These are phyloP conservation scores for Ordospora pajunii DNA, from an alignment of 371 early-diverging fungal species.

Conservation along the genomic window DNA sequence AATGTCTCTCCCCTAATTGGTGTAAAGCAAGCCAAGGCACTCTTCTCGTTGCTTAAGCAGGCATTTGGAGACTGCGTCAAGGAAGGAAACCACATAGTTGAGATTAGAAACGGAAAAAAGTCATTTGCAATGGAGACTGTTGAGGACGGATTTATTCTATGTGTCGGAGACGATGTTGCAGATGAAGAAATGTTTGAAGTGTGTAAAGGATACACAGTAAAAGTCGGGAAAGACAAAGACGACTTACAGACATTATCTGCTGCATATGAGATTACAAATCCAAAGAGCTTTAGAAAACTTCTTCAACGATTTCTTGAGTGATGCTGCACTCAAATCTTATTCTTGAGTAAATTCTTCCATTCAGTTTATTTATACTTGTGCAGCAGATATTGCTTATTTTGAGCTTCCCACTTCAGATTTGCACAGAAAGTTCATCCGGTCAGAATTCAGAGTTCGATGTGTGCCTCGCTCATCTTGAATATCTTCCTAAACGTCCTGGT, in stretches of 20 bases:
- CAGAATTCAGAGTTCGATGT: not conserved
- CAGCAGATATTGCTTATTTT: too few relatives aligned
- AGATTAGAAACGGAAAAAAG: constrained; percentile 51
- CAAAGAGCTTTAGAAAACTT: not conserved
- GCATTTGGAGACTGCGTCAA: constrained; percentile 26
- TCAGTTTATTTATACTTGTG: too few relatives aligned
- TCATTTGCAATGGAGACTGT: constrained; percentile 32
- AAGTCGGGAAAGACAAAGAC: constrained; percentile 21
- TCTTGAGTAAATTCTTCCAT: too few relatives aligned
- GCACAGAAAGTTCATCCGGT: not conserved
- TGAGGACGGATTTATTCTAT: constrained; percentile 38
- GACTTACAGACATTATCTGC: not conserved
- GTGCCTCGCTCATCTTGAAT: constrained; percentile 17
- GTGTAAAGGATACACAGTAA: constrained; percentile 28
- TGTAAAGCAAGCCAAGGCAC: constrained; percentile 27
- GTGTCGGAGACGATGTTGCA: constrained; percentile 60
- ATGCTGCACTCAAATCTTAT: not conserved
- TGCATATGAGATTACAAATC: not conserved
- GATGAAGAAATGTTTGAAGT: constrained; percentile 60
- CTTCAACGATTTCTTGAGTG: not conserved
- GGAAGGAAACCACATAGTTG: constrained; percentile 56
- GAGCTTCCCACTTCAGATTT: not conserved
- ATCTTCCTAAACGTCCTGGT: constrained; percentile 23
- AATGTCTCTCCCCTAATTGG: not conserved
- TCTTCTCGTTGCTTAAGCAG: constrained; percentile 24